Evolutionary conservation across 2,329 filamentous ascomycete species (phyloP).

Genomic region (Pleoardoris graminearum): DNA sequence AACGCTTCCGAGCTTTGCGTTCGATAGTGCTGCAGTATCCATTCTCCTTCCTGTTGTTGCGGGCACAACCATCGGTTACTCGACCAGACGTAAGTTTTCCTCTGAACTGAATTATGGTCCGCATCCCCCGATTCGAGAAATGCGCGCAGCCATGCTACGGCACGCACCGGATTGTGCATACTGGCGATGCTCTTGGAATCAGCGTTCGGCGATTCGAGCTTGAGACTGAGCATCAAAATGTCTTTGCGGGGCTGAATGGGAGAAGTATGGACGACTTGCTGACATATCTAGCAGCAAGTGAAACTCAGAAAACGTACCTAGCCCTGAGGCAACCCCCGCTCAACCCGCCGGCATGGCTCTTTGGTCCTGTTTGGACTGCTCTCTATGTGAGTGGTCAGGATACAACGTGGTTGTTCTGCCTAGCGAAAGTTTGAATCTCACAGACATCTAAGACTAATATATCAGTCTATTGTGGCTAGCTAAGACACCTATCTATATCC

Average conservation of each 20-base stretch:
- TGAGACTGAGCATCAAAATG: background rate
- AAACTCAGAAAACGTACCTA: constrained; percentile 65
- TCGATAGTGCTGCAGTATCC: constrained; percentile 71
- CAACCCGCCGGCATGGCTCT: constrained; percentile 60
- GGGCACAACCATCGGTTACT: constrained; percentile 74
- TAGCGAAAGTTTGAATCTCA: no score
- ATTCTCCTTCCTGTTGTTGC: constrained; percentile 75
- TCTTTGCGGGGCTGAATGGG: no score
- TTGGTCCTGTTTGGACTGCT: constrained; percentile 62
- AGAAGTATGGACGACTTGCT: background rate
- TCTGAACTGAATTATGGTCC: background rate
- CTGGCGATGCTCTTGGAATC: no score
- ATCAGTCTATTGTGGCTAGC: no score
- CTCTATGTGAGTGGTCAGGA: no score
- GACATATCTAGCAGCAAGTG: constrained; percentile 50
- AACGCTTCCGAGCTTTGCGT: constrained; percentile 72
- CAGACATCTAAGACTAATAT: no score
- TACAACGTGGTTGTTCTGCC: no score
- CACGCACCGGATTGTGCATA: no score
- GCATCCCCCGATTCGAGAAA: no score
- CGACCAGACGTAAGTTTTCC: constrained; percentile 59
- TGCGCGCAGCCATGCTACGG: no score
- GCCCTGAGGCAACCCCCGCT: constrained; percentile 68
- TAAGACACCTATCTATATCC: no score
- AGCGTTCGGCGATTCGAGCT: background rate